Conservation (phyloP, 805 yeast genomes). For the Yarrowia porcina region DNA sequence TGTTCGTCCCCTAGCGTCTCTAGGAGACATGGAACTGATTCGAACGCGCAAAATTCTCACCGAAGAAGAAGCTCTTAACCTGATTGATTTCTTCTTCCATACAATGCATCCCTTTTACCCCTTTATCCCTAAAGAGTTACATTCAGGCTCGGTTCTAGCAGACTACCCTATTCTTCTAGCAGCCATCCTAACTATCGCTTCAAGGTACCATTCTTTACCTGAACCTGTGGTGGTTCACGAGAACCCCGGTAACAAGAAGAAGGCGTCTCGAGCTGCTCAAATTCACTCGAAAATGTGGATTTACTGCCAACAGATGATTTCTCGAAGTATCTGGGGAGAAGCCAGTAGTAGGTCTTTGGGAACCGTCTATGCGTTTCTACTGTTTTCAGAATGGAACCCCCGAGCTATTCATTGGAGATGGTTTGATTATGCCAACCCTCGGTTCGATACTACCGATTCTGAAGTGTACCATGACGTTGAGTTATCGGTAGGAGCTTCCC, state of each 20-base stretch:
- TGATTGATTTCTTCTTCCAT: constrained; percentile 52
- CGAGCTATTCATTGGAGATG: constrained; percentile 87
- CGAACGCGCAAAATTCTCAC: constrained; percentile 51
- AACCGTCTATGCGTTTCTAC: constrained; percentile 75
- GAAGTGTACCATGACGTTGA: constrained; percentile 27
- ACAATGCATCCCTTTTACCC: constrained; percentile 91
- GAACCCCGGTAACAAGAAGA: constrained; percentile 6
- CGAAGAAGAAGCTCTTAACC: constrained; percentile 42
- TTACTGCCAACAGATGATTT: constrained; percentile 72
- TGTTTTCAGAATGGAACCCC: constrained; percentile 95
- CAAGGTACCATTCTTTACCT: constrained; percentile 68
- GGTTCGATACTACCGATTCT: constrained; percentile 27
- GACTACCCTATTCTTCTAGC: constrained; percentile 79
- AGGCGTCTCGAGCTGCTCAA: constrained; percentile 39
- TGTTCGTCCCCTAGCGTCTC: constrained; percentile 5
- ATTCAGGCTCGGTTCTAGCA: constrained; percentile 60
- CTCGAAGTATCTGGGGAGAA: constrained; percentile 92
- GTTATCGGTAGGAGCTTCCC: constrained; percentile 1
- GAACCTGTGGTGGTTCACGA: constrained; percentile 25
- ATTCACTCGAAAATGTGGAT: constrained; percentile 84
- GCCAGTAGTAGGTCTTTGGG: constrained; percentile 85
- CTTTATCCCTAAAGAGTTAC: constrained; percentile 71
- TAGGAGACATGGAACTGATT: constrained; percentile 64
- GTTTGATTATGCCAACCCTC: constrained; percentile 61
- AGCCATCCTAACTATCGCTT: constrained; percentile 73